Evolutionary conservation across 2,329 filamentous ascomycete genomes (phyloP).

Genomic region (Fusarium proliferatum): DNA sequence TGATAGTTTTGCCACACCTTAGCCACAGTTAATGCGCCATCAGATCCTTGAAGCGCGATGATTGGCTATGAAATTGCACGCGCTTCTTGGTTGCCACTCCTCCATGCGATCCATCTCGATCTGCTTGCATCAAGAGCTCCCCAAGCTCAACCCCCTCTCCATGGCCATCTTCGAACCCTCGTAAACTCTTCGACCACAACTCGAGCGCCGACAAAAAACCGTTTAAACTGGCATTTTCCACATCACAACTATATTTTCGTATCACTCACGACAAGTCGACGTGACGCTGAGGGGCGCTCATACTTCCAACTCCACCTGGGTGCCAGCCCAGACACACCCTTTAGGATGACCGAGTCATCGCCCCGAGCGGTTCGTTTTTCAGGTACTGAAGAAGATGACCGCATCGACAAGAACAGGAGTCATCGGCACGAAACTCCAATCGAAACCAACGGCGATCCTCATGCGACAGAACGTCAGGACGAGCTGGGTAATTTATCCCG

Average conservation of each 20-base stretch:
- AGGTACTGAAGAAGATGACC: conserved; percentile 58
- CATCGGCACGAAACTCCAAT: conserved; percentile 47
- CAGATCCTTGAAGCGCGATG: not conserved
- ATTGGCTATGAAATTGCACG: conserved; percentile 39
- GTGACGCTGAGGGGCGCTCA: conserved; percentile 37
- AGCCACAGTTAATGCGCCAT: conserved; percentile 32
- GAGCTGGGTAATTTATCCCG: conserved; percentile 57
- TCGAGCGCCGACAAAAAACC: conserved; percentile 14
- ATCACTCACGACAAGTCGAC: conserved; percentile 24
- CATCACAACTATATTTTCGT: conserved; percentile 6
- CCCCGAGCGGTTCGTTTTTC: conserved; percentile 69
- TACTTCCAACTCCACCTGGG: conserved; percentile 30
- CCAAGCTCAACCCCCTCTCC: conserved; percentile 37
- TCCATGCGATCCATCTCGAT: conserved; percentile 46
- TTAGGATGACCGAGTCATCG: conserved; percentile 59
- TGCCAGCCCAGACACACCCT: conserved; percentile 28
- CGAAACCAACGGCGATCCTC: conserved; percentile 53
- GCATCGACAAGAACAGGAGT: conserved; percentile 56
- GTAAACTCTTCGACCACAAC: conserved; percentile 29
- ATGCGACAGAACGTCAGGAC: conserved; percentile 61
- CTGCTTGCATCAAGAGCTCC: conserved; percentile 40
- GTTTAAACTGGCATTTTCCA: conserved; percentile 19
- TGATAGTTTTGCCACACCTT: conserved; percentile 15
- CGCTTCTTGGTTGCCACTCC: conserved; percentile 37
- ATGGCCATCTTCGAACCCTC: conserved; percentile 43